Conservation (phyloP, 2,329 filamentous ascomycete species). For the Tolypocladium pustulatum region DNA sequence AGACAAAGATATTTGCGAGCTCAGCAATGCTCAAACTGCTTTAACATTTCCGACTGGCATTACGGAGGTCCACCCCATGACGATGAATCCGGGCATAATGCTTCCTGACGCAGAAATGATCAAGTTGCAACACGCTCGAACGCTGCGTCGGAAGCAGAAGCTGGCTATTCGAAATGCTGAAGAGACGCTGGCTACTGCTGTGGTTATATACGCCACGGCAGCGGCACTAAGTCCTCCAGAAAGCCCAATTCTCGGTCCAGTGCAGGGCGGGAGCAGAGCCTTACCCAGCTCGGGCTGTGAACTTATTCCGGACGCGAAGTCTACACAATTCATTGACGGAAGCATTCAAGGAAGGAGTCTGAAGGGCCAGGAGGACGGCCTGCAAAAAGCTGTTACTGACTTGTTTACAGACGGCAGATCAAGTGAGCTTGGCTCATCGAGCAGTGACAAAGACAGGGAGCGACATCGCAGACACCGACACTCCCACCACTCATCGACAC, state of each 20-base stretch:
- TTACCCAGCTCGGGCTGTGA: conserved; percentile 15
- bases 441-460: conserved; percentile 26
- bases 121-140: conserved; percentile 29
- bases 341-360: conserved; percentile 19
- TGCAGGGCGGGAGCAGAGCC: conserved; percentile 12
- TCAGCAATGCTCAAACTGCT: not conserved
- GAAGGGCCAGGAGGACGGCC: conserved; percentile 25
- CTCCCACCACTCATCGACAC: conserved; percentile 25
- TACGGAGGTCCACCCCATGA: conserved; percentile 2
- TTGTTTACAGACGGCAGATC: conserved; percentile 41
- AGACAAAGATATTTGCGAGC: not conserved
- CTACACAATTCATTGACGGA: conserved; percentile 21
- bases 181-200: conserved; percentile 42
- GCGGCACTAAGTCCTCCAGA: conserved; percentile 33
- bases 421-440: conserved; percentile 24
- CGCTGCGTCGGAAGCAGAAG: conserved; percentile 33
- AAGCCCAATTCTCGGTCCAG: conserved; percentile 15
- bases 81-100: conserved; percentile 36
- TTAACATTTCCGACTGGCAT: not conserved
- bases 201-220: conserved; percentile 41
- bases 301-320: conserved; percentile 12
- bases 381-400: conserved; percentile 42
- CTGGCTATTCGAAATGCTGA: conserved; percentile 35
- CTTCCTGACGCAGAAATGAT: conserved; percentile 30
- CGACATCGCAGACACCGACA: conserved; percentile 30